These are phyloP conservation scores for Tetrahymena malaccensis DNA, from an alignment of 73 alveolate genomes.

Conservation along the genomic window DNA sequence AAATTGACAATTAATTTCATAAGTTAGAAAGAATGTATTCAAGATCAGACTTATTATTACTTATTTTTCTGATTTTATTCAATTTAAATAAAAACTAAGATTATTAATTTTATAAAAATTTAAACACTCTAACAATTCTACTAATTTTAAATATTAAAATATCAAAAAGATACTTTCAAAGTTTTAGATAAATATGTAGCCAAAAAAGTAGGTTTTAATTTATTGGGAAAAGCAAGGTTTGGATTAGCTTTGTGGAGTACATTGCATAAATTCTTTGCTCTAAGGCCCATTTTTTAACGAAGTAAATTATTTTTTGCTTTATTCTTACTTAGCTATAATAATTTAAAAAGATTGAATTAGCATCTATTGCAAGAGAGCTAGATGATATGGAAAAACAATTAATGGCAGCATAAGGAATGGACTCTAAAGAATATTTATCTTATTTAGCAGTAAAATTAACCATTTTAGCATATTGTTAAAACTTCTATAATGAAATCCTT, in stretches of 20 bases:
- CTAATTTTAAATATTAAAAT: not conserved
- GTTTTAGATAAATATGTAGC: not conserved
- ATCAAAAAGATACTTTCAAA: not conserved
- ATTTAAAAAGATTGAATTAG: constrained; percentile 14
- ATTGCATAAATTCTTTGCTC: constrained; percentile 75
- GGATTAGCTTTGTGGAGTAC: constrained; percentile 92
- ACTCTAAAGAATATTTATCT: not conserved
- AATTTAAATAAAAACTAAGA: not conserved
- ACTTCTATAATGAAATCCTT: too few relatives aligned
- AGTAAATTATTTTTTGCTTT: not conserved
- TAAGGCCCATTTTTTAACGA: constrained; percentile 86
- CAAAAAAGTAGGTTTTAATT: constrained; percentile 17
- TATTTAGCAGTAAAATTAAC: not conserved
- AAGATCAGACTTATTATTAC: not conserved
- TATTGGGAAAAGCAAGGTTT: constrained; percentile 91
- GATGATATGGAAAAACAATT: constrained; percentile 68
- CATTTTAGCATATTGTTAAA: not conserved
- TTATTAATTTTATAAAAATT: too few relatives aligned
- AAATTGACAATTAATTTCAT: too few relatives aligned
- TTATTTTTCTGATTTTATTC: not conserved
- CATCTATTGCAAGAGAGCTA: constrained; percentile 66
- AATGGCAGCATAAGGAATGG: not conserved
- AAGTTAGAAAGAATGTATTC: not conserved
- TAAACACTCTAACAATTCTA: not conserved
- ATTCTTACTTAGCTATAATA: too few relatives aligned